phyloP scores from a whole-genome alignment of 768 basidiomycete genomes.

The Lentinula guzmanii region DNA sequence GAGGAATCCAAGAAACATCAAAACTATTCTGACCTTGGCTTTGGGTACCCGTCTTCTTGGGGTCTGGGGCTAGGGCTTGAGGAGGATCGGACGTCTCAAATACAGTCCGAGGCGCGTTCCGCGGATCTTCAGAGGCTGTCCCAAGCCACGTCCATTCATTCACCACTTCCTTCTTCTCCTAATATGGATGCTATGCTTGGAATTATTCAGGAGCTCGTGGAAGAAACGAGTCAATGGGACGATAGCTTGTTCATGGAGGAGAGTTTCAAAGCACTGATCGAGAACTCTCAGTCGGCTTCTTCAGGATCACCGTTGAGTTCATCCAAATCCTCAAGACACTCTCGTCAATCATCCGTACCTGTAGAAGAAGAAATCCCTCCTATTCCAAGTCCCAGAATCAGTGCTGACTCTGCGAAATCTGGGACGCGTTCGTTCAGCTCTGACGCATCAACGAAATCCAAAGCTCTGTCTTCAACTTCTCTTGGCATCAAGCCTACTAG shows the following conservation, averaged over 20 bases:
- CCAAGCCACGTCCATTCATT: neutral
- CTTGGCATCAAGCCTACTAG: neutral
- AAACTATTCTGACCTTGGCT: conserved; percentile 12
- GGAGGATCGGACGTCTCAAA: neutral
- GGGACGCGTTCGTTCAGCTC: neutral
- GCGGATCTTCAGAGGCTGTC: neutral
- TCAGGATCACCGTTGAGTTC: neutral
- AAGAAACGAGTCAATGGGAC: conserved; percentile 48
- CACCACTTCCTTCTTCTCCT: neutral
- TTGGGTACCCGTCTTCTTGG: conserved; percentile 12
- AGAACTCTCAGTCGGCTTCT: conserved; percentile 8
- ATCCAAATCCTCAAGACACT: neutral
- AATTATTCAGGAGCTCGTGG: conserved; percentile 42
- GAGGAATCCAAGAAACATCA: neutral
- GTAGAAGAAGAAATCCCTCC: neutral
- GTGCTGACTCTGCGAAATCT: neutral
- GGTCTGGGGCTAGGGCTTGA: neutral
- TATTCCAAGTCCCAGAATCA: neutral
- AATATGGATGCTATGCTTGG: conserved; percentile 28
- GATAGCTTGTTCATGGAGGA: conserved; percentile 39
- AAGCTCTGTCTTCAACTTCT: neutral
- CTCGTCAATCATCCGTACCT: neutral
- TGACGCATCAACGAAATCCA: neutral
- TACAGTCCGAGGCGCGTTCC: neutral
- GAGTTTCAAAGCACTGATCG: conserved; percentile 40